Conservation (phyloP, 768 basidiomycete species). For the Suillus subluteus region DNA sequence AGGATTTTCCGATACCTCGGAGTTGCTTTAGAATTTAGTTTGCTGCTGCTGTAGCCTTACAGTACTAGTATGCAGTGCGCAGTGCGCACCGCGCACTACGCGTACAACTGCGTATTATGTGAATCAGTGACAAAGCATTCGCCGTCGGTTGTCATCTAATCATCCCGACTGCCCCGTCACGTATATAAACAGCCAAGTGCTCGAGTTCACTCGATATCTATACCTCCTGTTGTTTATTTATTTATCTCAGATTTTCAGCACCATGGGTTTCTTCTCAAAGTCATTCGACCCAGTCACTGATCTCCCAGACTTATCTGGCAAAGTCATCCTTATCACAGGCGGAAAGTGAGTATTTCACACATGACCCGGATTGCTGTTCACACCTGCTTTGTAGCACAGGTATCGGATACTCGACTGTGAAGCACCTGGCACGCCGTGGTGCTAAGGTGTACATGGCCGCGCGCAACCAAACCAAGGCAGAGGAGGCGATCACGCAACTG, state of each 20-base stretch:
- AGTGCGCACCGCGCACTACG: too few relatives aligned
- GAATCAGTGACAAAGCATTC: too few relatives aligned
- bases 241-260: neutral
- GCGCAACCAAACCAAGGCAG: constrained; percentile 50
- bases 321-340: constrained; percentile 60
- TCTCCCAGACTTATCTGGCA: constrained; percentile 49
- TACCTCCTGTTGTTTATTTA: constrained; percentile 5
- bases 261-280: constrained; percentile 29
- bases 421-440: constrained; percentile 54
- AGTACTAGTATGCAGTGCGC: too few relatives aligned
- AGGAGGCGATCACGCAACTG: constrained; percentile 50
- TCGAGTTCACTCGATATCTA: neutral
- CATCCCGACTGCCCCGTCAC: neutral
- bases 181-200: neutral
- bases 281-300: constrained; percentile 42
- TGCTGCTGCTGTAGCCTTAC: too few relatives aligned
- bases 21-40: too few relatives aligned
- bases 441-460: constrained; percentile 65
- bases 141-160: neutral
- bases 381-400: constrained; percentile 37
- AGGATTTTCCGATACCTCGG: too few relatives aligned
- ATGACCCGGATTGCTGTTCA: neutral
- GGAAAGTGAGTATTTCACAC: constrained; percentile 45
- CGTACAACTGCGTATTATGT: too few relatives aligned
- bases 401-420: constrained; percentile 54